Evolutionary conservation across 129 eudicot genomes (phyloP).

Genomic region (Flaveria ramosissima): DNA sequence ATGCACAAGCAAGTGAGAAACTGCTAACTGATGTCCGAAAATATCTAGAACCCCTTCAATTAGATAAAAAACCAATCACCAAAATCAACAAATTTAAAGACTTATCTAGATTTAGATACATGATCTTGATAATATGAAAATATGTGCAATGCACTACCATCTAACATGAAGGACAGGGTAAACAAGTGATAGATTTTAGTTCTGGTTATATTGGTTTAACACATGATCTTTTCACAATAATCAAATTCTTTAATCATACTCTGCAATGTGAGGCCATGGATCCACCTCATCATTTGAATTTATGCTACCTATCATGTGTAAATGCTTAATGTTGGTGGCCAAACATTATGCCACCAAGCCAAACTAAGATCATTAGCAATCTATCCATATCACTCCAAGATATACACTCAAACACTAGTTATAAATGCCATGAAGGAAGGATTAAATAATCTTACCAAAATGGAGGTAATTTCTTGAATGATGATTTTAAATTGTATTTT

Average conservation of each 20-base stretch:
- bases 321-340: not conserved
- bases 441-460: not conserved
- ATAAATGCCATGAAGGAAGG: not conserved
- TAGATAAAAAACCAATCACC: not conserved
- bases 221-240: not conserved
- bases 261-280: not conserved
- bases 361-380: too few species aligned
- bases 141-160: not conserved
- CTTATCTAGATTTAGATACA: not conserved
- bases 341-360: too few species aligned
- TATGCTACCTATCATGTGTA: not conserved
- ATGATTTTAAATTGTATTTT: too few species aligned
- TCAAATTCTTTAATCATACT: not conserved
- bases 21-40: not conserved
- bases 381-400: too few species aligned
- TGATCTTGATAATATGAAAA: not conserved
- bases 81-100: not conserved
- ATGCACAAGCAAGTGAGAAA: not conserved
- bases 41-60: not conserved
- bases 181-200: not conserved
- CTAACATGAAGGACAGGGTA: not conserved
- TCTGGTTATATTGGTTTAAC: not conserved
- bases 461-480: too few species aligned
- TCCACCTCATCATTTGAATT: not conserved
- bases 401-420: not conserved